Evolutionary conservation across 192 early-diverging fungal species (phyloP).

Genomic region (Dimargaris xerosporica): DNA sequence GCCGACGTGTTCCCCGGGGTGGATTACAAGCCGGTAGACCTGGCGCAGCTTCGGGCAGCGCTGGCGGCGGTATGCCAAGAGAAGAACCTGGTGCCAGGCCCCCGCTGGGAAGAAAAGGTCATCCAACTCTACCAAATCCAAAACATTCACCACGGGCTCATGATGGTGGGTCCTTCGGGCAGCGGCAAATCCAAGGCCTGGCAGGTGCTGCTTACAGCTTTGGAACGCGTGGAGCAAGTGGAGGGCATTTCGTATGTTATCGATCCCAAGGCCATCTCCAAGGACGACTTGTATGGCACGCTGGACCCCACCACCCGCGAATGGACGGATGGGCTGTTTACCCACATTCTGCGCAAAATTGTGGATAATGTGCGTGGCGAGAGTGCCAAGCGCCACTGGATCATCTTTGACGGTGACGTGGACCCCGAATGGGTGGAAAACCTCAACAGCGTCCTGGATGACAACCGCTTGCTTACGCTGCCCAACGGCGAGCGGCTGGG

Average conservation of each 20-base stretch:
- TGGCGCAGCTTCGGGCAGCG: conserved; percentile 55
- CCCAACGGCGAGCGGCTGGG: conserved; percentile 97
- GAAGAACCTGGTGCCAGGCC: conserved; percentile 54
- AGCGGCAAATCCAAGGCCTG: conserved; percentile 92
- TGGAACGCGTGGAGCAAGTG: conserved; percentile 74
- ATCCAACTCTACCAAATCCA: conserved; percentile 98
- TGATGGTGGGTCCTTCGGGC: conserved; percentile 98
- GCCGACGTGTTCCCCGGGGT: conserved; percentile 91
- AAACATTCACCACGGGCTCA: conserved; percentile 94
- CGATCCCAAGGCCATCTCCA: conserved; percentile 95
- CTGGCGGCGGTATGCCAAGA: conserved; percentile 63
- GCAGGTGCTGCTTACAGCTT: conserved; percentile 77
- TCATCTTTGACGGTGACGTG: conserved; percentile 99
- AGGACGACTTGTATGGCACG: conserved; percentile 92
- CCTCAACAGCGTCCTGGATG: conserved; percentile 84
- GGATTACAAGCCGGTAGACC: conserved; percentile 60
- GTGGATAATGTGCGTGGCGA: conserved; percentile 97
- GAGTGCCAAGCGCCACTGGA: conserved; percentile 89
- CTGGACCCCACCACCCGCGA: conserved; percentile 96
- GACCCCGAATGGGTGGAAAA: conserved; percentile 99
- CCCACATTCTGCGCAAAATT: conserved; percentile 91
- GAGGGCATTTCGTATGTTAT: conserved; percentile 91
- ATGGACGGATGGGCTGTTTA: conserved; percentile 99
- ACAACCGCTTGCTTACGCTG: conserved; percentile 91
- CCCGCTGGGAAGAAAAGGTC: conserved; percentile 90